phyloP scores from a whole-genome alignment of 2,329 filamentous ascomycete genomes.

The Aquanectria penicillioides region DNA sequence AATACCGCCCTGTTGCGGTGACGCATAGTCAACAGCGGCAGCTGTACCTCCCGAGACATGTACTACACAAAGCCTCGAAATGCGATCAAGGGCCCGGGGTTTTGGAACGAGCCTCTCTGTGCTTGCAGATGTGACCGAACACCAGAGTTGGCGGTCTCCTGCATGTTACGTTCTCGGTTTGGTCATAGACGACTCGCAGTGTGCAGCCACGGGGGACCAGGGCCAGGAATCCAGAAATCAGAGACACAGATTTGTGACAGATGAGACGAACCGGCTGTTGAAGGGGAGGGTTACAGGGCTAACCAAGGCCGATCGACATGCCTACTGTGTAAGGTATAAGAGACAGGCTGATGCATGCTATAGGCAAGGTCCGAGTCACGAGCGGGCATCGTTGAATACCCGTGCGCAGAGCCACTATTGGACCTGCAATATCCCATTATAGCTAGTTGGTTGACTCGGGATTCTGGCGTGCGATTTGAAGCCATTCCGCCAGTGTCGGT shows the following conservation, averaged over 20 bases:
- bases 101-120: conserved; percentile 38
- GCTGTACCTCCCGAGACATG: conserved; percentile 33
- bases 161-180: conserved; percentile 28
- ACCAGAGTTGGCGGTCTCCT: conserved; percentile 22
- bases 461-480: background rate
- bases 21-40: conserved; percentile 29
- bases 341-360: conserved; percentile 22
- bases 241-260: conserved; percentile 12
- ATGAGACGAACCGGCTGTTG: conserved; percentile 17
- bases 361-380: conserved; percentile 20
- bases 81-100: conserved; percentile 32
- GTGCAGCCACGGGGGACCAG: no score
- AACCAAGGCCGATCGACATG: conserved; percentile 22
- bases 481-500: background rate
- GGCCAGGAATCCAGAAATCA: background rate
- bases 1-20: conserved; percentile 21
- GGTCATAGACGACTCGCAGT: no score
- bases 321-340: conserved; percentile 12
- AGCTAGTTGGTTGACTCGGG: conserved; percentile 2
- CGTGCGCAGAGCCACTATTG: conserved; percentile 9
- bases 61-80: conserved; percentile 26
- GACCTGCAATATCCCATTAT: background rate
- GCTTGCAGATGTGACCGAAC: conserved; percentile 33
- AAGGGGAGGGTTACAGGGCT: conserved; percentile 9
- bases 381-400: conserved; percentile 8